Conservation (phyloP, 2,329 filamentous ascomycete genomes). For the Ceratocystis alfenasii region DNA sequence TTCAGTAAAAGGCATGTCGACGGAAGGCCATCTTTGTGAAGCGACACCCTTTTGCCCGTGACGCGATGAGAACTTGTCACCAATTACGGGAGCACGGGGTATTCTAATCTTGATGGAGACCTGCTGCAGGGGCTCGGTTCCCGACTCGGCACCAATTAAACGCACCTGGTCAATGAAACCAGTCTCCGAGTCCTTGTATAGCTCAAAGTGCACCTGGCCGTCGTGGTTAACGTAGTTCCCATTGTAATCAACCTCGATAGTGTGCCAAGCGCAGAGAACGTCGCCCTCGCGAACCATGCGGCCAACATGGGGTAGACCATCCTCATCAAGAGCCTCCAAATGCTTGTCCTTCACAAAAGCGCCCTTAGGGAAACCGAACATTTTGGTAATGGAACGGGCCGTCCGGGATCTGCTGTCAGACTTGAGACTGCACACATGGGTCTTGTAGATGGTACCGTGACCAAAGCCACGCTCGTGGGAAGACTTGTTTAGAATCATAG, state of each 20-base stretch:
- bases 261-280: conserved; percentile 80
- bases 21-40: conserved; percentile 87
- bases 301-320: conserved; percentile 76
- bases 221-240: conserved; percentile 76
- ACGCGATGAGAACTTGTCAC: conserved; percentile 97
- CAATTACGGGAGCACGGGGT: conserved; percentile 80
- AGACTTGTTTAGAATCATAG: conserved; percentile 98
- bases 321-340: conserved; percentile 65
- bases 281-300: conserved; percentile 68
- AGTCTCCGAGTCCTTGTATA: conserved; percentile 84
- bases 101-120: conserved; percentile 89
- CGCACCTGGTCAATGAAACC: conserved; percentile 89
- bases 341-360: conserved; percentile 58
- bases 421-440: conserved; percentile 77
- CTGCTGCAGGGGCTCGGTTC: conserved; percentile 71
- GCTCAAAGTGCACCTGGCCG: conserved; percentile 73
- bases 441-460: conserved; percentile 95
- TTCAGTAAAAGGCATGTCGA: conserved; percentile 95
- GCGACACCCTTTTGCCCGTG: conserved; percentile 97
- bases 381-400: conserved; percentile 58
- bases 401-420: conserved; percentile 61
- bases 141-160: conserved; percentile 73
- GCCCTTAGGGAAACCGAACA: conserved; percentile 83
- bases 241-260: conserved; percentile 66
- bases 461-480: conserved; percentile 92